Base-by-base conservation (phyloP, 2,329 filamentous ascomycete genomes). In the Aureobasidium lini region DNA sequence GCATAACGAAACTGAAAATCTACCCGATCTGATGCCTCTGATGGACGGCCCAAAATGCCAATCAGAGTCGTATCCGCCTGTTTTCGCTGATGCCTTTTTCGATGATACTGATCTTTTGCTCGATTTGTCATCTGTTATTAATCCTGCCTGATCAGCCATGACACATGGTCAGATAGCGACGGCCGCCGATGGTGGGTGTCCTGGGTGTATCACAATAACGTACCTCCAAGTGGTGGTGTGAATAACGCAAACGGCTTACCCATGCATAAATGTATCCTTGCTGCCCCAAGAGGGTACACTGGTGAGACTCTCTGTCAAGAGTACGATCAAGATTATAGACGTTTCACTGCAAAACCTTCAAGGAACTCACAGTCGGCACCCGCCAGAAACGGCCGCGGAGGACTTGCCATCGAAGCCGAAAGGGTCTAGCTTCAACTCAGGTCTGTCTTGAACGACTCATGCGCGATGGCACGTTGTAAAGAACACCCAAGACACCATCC, bases 391-490 rank as follows among this genome's bases (percentile, higher is more conserved):
- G 23, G 36, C 10, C 18, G 15, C 48, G 36, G 36, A 39, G 13
- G 10, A 15, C 8, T 8, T 48, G n/a, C 37, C 9, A n/a, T 15
- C 29, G 15, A 18, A 29, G 4, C 48, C 48, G 16, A 52, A 52
- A 29, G 23, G 48, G 48, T 40, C 13, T 52, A 52, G 36, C 23
- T 31, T 31, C 36, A 16, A 40, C 16, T 11, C 48, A 52, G 48
- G 48, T 52, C 47, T 50, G 32, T 37, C 48, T 52, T 52, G 48
- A 40, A 40, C 48, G 48, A 52, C 48, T 23, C 34, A 31, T 36
- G 48, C 34, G 2, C 15, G 15, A 6, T 40, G 37, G 37, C 15
- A 11, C 36, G 31, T 40, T 16, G 34, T 31, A 31, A 6, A n/a
- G 15, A 4, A 31, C 15, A 23, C 8, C 29, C 48, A 28, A 7